Percentiles rank a stretch among this genome's conserved stretches.
Evolutionary conservation across 108 stramenopile genomes (phyloP).

Genomic region (Cyclotella cryptica): DNA sequence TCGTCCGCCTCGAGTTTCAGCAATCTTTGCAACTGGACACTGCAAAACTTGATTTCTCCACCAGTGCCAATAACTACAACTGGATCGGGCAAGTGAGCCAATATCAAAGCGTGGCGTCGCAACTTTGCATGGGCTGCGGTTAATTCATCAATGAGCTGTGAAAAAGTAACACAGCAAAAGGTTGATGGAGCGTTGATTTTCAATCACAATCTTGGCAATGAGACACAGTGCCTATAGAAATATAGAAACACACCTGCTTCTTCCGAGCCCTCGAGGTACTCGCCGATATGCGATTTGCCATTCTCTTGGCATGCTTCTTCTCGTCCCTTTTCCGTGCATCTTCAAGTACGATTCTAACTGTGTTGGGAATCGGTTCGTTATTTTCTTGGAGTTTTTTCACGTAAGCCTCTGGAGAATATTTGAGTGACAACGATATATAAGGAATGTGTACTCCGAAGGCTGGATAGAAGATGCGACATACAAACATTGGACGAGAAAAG

Average conservation of each 20-base stretch:
- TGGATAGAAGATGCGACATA: neutral
- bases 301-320: conserved; percentile 84
- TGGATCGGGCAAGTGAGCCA: conserved; percentile 80
- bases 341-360: conserved; percentile 65
- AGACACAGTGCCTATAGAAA: too few species aligned
- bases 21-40: conserved; percentile 78
- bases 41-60: conserved; percentile 83
- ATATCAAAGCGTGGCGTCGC: conserved; percentile 78
- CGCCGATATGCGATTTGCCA: conserved; percentile 89
- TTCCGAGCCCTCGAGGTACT: conserved; percentile 88
- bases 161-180: too few species aligned
- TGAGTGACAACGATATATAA: neutral
- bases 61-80: conserved; percentile 68
- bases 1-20: conserved; percentile 63
- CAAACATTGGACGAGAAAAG: neutral
- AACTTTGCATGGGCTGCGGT: conserved; percentile 78
- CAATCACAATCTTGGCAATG: too few species aligned
- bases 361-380: conserved; percentile 73
- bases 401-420: conserved; percentile 56
- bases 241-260: conserved; percentile 75
- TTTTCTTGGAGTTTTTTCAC: conserved; percentile 59
- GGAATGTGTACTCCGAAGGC: neutral
- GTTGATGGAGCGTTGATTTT: too few species aligned
- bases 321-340: conserved; percentile 78
- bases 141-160: conserved; percentile 61